Conservation (phyloP, 352 stramenopile genomes). For the Pythium chondricola region DNA sequence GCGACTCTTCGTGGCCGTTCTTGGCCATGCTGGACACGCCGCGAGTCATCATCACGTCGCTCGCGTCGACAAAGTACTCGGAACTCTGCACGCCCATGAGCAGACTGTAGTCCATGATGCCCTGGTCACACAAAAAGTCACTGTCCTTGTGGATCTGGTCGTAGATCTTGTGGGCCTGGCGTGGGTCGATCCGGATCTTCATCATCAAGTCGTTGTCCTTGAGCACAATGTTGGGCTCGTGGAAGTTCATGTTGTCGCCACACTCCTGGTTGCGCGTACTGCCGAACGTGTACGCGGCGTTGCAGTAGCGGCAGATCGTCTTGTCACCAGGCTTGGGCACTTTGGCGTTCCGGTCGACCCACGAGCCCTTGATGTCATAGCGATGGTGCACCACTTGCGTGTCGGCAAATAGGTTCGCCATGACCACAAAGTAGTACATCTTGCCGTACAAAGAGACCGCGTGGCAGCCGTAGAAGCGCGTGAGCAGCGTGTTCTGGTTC, state of each 20-base stretch:
- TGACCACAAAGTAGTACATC: slow-evolving; percentile 92
- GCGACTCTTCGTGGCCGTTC: slow-evolving; percentile 39
- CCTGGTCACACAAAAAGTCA: slow-evolving; percentile 83
- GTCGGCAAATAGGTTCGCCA: slow-evolving; percentile 88
- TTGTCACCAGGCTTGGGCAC: slow-evolving; percentile 74
- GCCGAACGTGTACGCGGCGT: slow-evolving; percentile 82
- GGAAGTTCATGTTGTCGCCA: slow-evolving; percentile 80
- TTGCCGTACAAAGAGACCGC: slow-evolving; percentile 85
- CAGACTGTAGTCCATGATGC: slow-evolving; percentile 91
- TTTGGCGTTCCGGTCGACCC: slow-evolving; percentile 84
- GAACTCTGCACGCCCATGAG: slow-evolving; percentile 88
- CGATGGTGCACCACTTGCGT: slow-evolving; percentile 84
- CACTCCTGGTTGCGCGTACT: slow-evolving; percentile 83
- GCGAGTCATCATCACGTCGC: slow-evolving; percentile 38
- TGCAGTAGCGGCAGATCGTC: slow-evolving; percentile 82
- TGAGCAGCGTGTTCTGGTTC: slow-evolving; percentile 81
- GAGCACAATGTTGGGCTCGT: slow-evolving; percentile 84
- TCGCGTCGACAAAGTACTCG: slow-evolving; percentile 85
- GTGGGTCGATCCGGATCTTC: slow-evolving; percentile 81
- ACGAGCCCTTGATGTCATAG: slow-evolving; percentile 91
- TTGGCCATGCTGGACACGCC: slow-evolving; percentile 20
- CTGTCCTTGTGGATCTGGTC: slow-evolving; percentile 86
- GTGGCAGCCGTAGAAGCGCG: slow-evolving; percentile 88
- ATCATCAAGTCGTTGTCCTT: slow-evolving; percentile 89
- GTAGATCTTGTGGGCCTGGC: slow-evolving; percentile 77